phyloP scores from a whole-genome alignment of 2,329 filamentous ascomycete genomes.

The Zymoseptoria tritici region DNA sequence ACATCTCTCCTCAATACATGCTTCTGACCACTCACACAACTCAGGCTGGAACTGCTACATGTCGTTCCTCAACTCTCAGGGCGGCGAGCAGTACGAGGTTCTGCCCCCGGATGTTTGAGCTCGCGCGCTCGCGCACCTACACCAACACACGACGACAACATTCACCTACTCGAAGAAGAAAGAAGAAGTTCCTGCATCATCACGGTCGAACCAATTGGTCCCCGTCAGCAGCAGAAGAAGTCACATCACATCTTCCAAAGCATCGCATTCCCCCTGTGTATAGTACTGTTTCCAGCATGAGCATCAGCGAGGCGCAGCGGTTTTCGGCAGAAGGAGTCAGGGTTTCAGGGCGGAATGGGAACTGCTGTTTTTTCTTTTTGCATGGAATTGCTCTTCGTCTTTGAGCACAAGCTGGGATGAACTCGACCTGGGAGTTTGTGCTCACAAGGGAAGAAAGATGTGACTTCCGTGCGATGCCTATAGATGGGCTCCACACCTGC shows the following conservation, averaged over 20 bases:
- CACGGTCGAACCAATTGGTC: not conserved
- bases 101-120: not conserved
- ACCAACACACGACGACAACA: not conserved
- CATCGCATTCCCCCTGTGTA: not conserved
- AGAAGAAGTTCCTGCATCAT: not conserved
- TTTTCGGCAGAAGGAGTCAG: not conserved
- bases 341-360: not conserved
- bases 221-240: not conserved
- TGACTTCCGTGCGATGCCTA: not conserved
- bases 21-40: not conserved
- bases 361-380: not conserved
- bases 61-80: slow-evolving; percentile 43
- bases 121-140: not conserved
- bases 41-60: slow-evolving; percentile 54
- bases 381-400: not conserved
- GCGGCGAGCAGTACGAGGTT: not conserved
- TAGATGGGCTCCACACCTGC: not conserved
- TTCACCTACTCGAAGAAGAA: not conserved
- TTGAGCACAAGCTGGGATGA: not conserved
- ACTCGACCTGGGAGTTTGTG: not conserved
- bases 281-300: not conserved
- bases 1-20: too few species aligned
- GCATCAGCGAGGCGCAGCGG: not conserved
- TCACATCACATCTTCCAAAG: not conserved
- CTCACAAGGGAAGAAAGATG: not conserved